phyloP scores from a whole-genome alignment of 305 asterid species.

The Solanum hybrid region DNA sequence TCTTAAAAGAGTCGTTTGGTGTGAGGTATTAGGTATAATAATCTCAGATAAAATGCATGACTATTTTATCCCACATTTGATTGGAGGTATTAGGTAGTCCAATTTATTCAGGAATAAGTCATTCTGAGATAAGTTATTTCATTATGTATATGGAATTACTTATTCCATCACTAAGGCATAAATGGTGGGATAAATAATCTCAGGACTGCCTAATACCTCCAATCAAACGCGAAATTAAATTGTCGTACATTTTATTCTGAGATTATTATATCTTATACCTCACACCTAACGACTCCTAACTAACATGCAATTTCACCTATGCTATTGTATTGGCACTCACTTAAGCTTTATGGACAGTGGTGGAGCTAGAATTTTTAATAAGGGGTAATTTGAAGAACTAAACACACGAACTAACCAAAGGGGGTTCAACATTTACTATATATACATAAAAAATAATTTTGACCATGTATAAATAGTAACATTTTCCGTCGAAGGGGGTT shows the following conservation, averaged over 20 bases:
- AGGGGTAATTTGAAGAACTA: too few species aligned
- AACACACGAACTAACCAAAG: too few species aligned
- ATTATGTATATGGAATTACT: not conserved
- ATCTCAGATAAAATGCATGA: not conserved
- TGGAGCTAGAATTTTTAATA: too few species aligned
- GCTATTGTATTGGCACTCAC: not conserved
- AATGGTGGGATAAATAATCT: too few species aligned
- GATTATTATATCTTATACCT: too few species aligned
- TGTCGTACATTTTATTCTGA: not conserved
- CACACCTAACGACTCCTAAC: not conserved
- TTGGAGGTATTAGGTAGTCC: not conserved
- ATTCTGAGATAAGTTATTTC: not conserved
- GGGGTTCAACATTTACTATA: too few species aligned
- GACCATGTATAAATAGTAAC: too few species aligned
- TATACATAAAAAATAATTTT: too few species aligned
- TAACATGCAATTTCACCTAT: not conserved
- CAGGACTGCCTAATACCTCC: not conserved
- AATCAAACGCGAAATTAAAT: not conserved
- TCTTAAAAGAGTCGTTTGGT: not conserved
- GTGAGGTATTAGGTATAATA: not conserved
- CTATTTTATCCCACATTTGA: not conserved
- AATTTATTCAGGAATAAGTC: not conserved
- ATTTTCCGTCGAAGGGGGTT: too few species aligned
- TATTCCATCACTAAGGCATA: not conserved
- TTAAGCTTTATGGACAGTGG: not conserved